Conservation (phyloP, 768 basidiomycete genomes). For the Mycena maculata region DNA sequence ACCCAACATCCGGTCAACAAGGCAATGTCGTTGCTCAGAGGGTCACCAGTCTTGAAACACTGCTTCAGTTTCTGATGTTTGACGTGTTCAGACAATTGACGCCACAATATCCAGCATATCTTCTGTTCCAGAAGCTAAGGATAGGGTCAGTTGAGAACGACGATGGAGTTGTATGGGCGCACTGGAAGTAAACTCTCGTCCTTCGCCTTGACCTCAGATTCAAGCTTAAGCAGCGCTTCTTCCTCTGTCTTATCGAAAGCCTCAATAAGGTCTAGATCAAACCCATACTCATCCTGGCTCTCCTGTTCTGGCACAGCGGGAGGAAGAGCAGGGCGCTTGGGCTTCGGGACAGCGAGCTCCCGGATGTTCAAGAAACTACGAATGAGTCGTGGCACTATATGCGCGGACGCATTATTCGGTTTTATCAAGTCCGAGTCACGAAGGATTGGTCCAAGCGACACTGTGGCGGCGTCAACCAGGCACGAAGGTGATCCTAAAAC, state of each 20-base stretch:
- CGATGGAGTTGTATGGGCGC: constrained; percentile 46
- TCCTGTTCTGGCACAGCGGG: constrained; percentile 57
- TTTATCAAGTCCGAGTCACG: constrained; percentile 12
- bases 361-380: constrained; percentile 73
- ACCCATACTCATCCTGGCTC: constrained; percentile 82
- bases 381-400: constrained; percentile 68
- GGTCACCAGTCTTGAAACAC: constrained; percentile 51
- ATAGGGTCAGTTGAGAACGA: constrained; percentile 4
- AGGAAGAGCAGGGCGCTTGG: constrained; percentile 46
- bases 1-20: constrained; percentile 80
- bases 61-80: constrained; percentile 46
- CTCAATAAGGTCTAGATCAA: constrained; percentile 65
- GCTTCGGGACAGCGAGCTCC: constrained; percentile 57
- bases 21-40: constrained; percentile 54
- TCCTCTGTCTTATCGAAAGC: constrained; percentile 32
- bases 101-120: constrained; percentile 66
- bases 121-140: constrained; percentile 60
- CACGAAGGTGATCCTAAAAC: too few species aligned
- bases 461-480: constrained; percentile 6
- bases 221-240: neutral
- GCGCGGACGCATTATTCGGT: constrained; percentile 39
- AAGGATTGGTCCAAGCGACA: constrained; percentile 28
- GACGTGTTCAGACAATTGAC: constrained; percentile 35
- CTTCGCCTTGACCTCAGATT: constrained; percentile 48
- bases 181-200: constrained; percentile 63